phyloP scores from a whole-genome alignment of 176 grass and related monocot species.

The Oryza brachyantha region DNA sequence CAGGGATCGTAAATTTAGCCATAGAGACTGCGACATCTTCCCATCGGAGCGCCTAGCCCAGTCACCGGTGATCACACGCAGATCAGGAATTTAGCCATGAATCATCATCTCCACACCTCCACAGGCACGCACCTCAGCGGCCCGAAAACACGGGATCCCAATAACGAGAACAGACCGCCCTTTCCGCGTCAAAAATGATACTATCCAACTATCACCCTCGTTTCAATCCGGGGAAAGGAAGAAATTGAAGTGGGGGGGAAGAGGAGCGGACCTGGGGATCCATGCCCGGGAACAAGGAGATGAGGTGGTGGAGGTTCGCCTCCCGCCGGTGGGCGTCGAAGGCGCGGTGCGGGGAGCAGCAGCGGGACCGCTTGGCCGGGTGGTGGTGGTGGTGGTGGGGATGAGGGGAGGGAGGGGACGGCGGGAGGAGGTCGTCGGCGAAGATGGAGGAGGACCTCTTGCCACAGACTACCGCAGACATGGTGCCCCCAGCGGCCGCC shows the following conservation, averaged over 20 bases:
- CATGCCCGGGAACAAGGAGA: constrained; percentile 63
- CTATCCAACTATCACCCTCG: not conserved
- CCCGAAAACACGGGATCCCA: not conserved
- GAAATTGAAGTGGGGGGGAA: not conserved
- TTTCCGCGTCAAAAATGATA: constrained; percentile 8
- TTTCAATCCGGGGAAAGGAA: not conserved
- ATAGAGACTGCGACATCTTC: not conserved
- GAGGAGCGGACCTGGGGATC: constrained; percentile 61
- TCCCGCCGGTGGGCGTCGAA: constrained; percentile 37
- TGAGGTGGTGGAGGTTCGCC: constrained; percentile 46
- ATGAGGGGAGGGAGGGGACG: constrained; percentile 45
- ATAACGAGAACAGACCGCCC: not conserved
- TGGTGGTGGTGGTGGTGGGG: constrained; percentile 27
- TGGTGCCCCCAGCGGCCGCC: constrained; percentile 54
- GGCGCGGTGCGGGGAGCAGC: constrained; percentile 46
- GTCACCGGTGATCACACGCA: not conserved
- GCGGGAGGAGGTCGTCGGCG: constrained; percentile 77
- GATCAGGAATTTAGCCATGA: not conserved
- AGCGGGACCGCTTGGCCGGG: constrained; percentile 65
- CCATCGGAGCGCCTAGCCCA: not conserved
- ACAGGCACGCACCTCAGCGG: not conserved
- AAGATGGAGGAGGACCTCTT: constrained; percentile 99
- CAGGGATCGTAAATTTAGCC: not conserved
- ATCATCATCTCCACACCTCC: not conserved
- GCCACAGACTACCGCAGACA: constrained; percentile 98